Evolutionary conservation across 441 rosid species (phyloP), one percentile per base, ranked within the genome.

Genomic region (Arabidopsis lyrata): DNA sequence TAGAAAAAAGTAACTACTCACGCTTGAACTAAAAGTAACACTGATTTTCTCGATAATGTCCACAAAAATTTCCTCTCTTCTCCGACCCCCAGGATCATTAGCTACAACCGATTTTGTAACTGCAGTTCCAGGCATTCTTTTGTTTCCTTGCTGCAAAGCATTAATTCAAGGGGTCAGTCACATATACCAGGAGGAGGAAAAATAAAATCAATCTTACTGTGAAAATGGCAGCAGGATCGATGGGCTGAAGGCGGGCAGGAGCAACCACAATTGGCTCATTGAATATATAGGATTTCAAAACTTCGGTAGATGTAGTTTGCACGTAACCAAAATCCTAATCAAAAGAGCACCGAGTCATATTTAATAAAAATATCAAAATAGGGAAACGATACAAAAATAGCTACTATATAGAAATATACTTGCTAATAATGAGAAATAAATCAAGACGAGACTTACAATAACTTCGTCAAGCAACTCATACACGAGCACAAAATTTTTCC

Each of bases 91-190:
- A 66, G 94, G 94, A 53, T 94, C 99, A 88, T 90, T 94, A 27
- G 97, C 97, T n/a, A 95, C 95, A 81, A 92, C 96, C 38, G 99
- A 95, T 77, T 92, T 92, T 34, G 99, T 92, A 52, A 95, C 96
- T 20, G 99, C 99, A 14, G 94, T 90, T 62, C 97, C 97, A 24
- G 99, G 99, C 97, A 95, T 90, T 80, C 97, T 81, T 84, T 95
- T 92, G 75, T 82, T 84, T 71, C 99, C 97, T 87, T 95, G 97
- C 97, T 95, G 91, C 81, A 85, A 62, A 54, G 72, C 57, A 72
- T 55, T 72, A 63, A 53, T 18, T 76, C 4, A 12, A 63, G 5
- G 32, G 56, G 55, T 83, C 75, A 79, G 70, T 45, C 52, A 44
- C 47, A 73, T 22, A 45, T 4, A 31, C 39, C 2, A 55, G 57